Base-by-base conservation (phyloP, 2,329 filamentous ascomycete species). In the Pestalotiopsis sp. region DNA sequence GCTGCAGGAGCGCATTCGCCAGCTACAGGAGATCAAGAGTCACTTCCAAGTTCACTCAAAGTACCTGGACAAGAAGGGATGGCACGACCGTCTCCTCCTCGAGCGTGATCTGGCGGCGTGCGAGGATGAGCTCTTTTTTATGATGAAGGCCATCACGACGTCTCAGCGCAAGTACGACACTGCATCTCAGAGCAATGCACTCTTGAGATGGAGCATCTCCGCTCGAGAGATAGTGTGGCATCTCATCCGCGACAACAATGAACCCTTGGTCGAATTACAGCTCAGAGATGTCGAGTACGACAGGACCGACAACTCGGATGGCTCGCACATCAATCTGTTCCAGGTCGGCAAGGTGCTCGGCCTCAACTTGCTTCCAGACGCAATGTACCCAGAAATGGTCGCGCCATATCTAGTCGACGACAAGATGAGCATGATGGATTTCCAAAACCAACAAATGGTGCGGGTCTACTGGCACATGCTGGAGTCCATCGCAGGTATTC, bases 101-200 rank as follows among this genome's bases (percentile, higher is more conserved):
- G 96, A 99, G 77, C 91, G 93, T 65, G 96, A 99, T 77, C 84
- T 99, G 65, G 89, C 94, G 11, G 90, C 90, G 23, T 98, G 94
- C 76, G 96, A 98, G 79, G 96, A 99, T 76, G 97, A 99, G 80
- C 83, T 99, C 9, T 99, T 99, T 86, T 99, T 99, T 83, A 93
- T 99, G 85, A 98, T 99, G 96, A 98, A 99, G 76, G 97, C 96
- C 52, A 99, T 99, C 78, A 99, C 96, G 1, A 97, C 94, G 2
- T 97, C 95, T 4, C 96, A 99, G 80, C 88, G 94, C 69, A 96
- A 95, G 78, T 91, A 90, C 71, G 94, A 97, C 70, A 88, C 88
- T 61, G 85, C 89, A 64, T 89, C 90, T 6, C 89, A 94, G 71
- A 92, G 91, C 68, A 95, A 89, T 69, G 94, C 94, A 5, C 84